Conservation (phyloP, 2,329 filamentous ascomycete species). For the Xylaria polymorpha region DNA sequence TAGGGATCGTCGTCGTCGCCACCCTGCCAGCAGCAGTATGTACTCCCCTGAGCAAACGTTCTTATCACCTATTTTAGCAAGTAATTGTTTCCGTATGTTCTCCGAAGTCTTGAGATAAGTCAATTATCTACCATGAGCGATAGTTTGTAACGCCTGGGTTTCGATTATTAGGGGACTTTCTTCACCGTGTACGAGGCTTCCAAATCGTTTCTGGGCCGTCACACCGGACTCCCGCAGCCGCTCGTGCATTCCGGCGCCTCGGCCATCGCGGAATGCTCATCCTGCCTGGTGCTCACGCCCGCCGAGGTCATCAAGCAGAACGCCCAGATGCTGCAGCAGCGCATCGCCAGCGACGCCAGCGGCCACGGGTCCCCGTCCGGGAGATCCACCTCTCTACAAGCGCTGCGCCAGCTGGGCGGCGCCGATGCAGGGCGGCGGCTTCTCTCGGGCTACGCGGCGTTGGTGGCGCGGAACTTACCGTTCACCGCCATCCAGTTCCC, state of each 20-base stretch:
- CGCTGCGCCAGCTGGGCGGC: constrained; percentile 63
- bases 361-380: constrained; percentile 25
- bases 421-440: constrained; percentile 68
- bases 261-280: constrained; percentile 81
- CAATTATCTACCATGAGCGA: neutral
- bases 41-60: neutral
- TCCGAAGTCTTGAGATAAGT: neutral
- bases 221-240: constrained; percentile 69
- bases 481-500: constrained; percentile 92
- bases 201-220: constrained; percentile 70
- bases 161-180: constrained; percentile 70
- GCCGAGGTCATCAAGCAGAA: constrained; percentile 95
- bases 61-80: neutral
- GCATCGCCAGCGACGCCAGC: neutral
- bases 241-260: constrained; percentile 80
- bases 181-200: constrained; percentile 89
- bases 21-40: constrained; percentile 77
- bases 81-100: neutral
- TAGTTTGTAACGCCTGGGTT: constrained; percentile 2
- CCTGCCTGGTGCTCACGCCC: constrained; percentile 86
- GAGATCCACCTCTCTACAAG: constrained; percentile 59
- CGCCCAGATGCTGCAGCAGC: constrained; percentile 77
- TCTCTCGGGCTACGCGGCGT: constrained; percentile 79
- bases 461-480: constrained; percentile 84
- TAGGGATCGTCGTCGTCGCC: constrained; percentile 85